These are phyloP conservation scores for Zychaea mexicana DNA, from an alignment of 371 early-diverging fungal species.

Conservation along the genomic window DNA sequence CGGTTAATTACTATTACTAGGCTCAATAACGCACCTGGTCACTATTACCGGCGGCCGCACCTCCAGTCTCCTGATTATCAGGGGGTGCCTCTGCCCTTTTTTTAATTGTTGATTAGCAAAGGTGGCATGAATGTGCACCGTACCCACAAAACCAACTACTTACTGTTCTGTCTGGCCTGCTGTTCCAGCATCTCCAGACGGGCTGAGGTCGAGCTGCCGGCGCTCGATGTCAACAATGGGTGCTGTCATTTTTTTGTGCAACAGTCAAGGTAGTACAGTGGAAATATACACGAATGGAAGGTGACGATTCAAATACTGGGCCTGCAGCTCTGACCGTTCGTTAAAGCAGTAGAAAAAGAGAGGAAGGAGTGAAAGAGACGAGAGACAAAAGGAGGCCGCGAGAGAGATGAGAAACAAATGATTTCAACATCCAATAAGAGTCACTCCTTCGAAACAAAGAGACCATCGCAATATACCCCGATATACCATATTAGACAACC, in stretches of 20 bases:
- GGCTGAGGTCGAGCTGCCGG: neutral
- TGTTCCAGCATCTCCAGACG: neutral
- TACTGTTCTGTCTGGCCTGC: neutral
- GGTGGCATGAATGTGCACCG: too few species aligned
- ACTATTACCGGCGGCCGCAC: neutral
- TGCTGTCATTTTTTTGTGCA: conserved; percentile 1
- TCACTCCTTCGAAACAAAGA: neutral
- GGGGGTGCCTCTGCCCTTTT: neutral
- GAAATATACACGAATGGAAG: neutral
- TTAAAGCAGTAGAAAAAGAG: neutral
- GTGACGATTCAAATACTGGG: neutral
- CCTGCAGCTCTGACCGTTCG: neutral
- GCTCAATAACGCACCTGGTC: neutral
- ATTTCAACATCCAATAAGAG: neutral
- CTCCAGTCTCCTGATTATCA: neutral
- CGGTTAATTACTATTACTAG: neutral
- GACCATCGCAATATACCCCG: too few species aligned
- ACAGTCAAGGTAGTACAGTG: neutral
- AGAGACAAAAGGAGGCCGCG: neutral
- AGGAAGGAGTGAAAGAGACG: neutral
- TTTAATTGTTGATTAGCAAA: too few species aligned
- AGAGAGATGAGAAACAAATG: neutral
- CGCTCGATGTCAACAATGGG: neutral
- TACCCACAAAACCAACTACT: neutral
- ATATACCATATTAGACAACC: too few species aligned